Evolutionary conservation across 1,139 yeast species (phyloP).

Genomic region (Blastobotrys petasosporus): DNA sequence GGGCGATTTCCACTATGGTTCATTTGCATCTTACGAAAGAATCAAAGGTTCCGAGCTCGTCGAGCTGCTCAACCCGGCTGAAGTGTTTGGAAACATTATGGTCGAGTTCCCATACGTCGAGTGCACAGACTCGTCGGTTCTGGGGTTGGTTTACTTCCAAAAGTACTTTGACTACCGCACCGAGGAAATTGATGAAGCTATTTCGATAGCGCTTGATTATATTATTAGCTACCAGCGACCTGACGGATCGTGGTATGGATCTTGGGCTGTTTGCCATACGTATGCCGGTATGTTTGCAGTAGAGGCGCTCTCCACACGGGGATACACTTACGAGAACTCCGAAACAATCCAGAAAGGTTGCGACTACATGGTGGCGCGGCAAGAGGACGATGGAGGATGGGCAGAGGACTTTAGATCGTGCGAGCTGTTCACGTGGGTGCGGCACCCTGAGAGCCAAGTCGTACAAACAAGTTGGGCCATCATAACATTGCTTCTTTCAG

Average conservation of each 20-base stretch:
- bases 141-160: conserved; percentile 79
- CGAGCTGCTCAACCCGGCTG: conserved; percentile 86
- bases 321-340: conserved; percentile 56
- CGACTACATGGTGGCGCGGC: conserved; percentile 72
- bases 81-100: conserved; percentile 97
- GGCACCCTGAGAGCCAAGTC: conserved; percentile 55
- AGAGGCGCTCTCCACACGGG: conserved; percentile 77
- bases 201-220: conserved; percentile 66
- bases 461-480: conserved; percentile 95
- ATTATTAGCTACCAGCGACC: conserved; percentile 59
- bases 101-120: conserved; percentile 98
- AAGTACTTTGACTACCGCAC: conserved; percentile 56
- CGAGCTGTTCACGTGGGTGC: conserved; percentile 76
- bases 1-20: conserved; percentile 78
- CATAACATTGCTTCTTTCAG: conserved; percentile 73
- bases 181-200: conserved; percentile 59
- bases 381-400: conserved; percentile 93
- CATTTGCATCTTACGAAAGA: conserved; percentile 86
- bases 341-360: conserved; percentile 67
- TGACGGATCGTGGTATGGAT: conserved; percentile 98
- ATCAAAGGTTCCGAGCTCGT: conserved; percentile 77
- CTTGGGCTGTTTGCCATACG: conserved; percentile 96
- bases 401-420: conserved; percentile 65
- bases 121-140: conserved; percentile 91
- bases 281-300: conserved; percentile 98